Conservation (phyloP, 2,329 filamentous ascomycete genomes). For the Diaporthe citri region DNA sequence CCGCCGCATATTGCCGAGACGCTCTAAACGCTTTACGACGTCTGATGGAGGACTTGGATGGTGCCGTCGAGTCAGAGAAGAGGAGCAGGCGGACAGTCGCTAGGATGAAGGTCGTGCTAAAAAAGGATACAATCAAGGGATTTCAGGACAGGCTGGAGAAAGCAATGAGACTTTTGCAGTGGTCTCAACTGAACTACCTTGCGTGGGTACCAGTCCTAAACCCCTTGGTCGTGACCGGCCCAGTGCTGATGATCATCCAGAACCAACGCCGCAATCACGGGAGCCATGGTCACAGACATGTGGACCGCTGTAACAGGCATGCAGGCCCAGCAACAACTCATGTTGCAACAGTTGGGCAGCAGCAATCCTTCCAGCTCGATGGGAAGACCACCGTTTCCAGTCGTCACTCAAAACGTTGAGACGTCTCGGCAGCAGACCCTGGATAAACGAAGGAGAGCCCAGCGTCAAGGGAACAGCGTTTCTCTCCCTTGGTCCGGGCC, state of each 20-base stretch:
- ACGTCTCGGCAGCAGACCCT: not conserved
- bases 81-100: not conserved
- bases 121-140: conserved; percentile 7
- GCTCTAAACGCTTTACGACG: conserved; percentile 42
- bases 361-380: not conserved
- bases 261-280: not conserved
- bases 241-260: not conserved
- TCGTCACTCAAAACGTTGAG: not conserved
- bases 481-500: not conserved
- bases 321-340: not conserved
- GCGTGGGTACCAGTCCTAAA: not conserved
- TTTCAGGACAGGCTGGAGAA: conserved; percentile 19
- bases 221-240: not conserved
- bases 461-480: not conserved
- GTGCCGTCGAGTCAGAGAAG: not conserved
- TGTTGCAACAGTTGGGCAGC: not conserved
- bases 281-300: not conserved
- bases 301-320: not conserved
- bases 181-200: not conserved
- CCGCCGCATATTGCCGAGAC: conserved; percentile 43
- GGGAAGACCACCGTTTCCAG: not conserved
- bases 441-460: not conserved
- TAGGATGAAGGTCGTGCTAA: conserved; percentile 13
- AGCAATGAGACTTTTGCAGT: not conserved
- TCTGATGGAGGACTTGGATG: conserved; percentile 42